Evolutionary conservation across 495 filamentous ascomycete species (phyloP).

Genomic region (Penicillium waksmanii): DNA sequence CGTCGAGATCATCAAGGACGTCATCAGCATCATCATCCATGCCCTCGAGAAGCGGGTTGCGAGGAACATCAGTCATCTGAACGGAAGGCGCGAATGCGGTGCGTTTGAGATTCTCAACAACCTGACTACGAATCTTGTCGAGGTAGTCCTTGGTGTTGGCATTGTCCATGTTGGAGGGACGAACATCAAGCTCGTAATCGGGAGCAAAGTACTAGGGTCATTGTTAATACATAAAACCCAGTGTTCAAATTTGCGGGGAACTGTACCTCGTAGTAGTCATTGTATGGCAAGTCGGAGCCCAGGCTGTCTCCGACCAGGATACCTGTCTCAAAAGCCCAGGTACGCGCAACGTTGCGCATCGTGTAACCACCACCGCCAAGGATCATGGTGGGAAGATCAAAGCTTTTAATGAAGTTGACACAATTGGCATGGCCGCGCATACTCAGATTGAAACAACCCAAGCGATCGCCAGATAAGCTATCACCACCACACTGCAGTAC

Average conservation of each 20-base stretch:
- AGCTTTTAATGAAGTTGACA: slow-evolving; percentile 92
- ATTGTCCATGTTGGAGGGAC: slow-evolving; percentile 98
- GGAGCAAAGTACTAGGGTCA: slow-evolving; percentile 85
- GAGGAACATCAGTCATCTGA: slow-evolving; percentile 93
- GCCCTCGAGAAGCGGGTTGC: slow-evolving; percentile 64
- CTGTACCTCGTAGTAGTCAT: slow-evolving; percentile 96
- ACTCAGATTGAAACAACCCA: slow-evolving; percentile 97
- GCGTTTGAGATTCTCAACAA: slow-evolving; percentile 90
- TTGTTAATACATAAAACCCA: slow-evolving; percentile 17
- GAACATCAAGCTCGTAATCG: slow-evolving; percentile 93
- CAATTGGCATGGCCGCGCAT: slow-evolving; percentile 98
- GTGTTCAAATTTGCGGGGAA: background rate
- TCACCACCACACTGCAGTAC: slow-evolving; percentile 98
- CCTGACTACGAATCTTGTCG: slow-evolving; percentile 89
- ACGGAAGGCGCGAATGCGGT: slow-evolving; percentile 90
- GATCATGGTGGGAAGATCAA: slow-evolving; percentile 87
- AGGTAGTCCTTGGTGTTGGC: slow-evolving; percentile 93
- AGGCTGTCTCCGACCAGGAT: slow-evolving; percentile 82
- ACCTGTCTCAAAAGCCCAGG: slow-evolving; percentile 97
- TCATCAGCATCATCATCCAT: slow-evolving; percentile 86
- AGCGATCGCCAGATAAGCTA: slow-evolving; percentile 88
- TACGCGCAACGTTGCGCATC: slow-evolving; percentile 97
- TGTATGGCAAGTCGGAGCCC: slow-evolving; percentile 83
- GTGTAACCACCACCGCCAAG: slow-evolving; percentile 97
- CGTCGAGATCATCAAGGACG: slow-evolving; percentile 85